Evolutionary conservation across 768 basidiomycete genomes (phyloP).

Genomic region (Russula emetica): DNA sequence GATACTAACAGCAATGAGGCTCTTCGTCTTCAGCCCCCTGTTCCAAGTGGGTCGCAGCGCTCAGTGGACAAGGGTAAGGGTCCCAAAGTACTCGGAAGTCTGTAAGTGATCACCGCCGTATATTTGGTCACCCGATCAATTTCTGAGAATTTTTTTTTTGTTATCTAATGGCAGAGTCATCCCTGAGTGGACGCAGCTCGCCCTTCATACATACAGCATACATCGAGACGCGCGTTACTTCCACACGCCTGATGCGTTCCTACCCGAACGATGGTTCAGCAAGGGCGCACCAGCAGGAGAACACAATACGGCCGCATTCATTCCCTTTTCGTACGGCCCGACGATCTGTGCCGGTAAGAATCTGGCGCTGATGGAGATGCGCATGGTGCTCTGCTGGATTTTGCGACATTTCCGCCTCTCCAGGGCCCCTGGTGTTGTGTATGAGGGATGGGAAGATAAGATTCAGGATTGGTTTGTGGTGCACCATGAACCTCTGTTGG

Average conservation of each 20-base stretch:
- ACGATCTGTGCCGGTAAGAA: slow-evolving; percentile 43
- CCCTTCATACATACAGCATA: slow-evolving; percentile 24
- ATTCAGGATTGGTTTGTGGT: slow-evolving; percentile 21
- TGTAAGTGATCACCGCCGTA: background rate
- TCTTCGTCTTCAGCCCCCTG: background rate
- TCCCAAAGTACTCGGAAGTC: background rate
- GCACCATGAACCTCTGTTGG: slow-evolving; percentile 13
- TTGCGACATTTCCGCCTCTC: slow-evolving; percentile 37
- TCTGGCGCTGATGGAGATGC: slow-evolving; percentile 42
- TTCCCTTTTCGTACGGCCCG: slow-evolving; percentile 44
- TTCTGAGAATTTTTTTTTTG: background rate
- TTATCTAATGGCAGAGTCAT: background rate
- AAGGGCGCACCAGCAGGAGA: slow-evolving; percentile 14
- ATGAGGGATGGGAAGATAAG: slow-evolving; percentile 16
- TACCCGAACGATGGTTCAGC: slow-evolving; percentile 23
- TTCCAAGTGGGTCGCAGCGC: background rate
- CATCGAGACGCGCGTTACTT: slow-evolving; percentile 24
- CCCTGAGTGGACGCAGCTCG: slow-evolving; percentile 24
- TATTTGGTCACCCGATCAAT: background rate
- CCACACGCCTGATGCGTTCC: slow-evolving; percentile 19
- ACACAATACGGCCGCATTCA: slow-evolving; percentile 37
- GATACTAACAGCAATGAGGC: background rate
- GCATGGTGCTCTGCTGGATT: slow-evolving; percentile 38
- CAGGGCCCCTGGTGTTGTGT: background rate
- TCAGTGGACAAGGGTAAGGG: background rate